Base-by-base conservation (phyloP, 352 stramenopile species). In the Sclerospora graminicola region DNA sequence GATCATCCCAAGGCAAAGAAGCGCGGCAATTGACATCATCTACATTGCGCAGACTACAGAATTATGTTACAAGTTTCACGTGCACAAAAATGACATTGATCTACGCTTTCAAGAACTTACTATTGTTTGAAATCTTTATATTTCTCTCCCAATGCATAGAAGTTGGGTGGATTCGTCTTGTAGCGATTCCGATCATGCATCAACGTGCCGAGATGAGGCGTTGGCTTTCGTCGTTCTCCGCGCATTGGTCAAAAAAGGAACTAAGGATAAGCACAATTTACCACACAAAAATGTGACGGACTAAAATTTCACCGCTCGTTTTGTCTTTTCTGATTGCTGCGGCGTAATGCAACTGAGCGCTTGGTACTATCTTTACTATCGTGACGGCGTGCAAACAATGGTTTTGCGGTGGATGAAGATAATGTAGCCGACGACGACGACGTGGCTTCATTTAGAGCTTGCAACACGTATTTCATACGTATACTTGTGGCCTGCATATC, bases 171-270 rank as follows among this genome's bases (percentile, higher is more conserved):
- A 2, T 63, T 69, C 35, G 57, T 30, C 45, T 69, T 74, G 60
- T 93, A 93, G 30, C 71, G 74, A 48, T 93, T 92, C 19, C 81
- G 69, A 39, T 58, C 56, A 59, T 92, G 81, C 42, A 78, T 57
- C 15, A 62, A 59, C 14, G 73, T 69, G 49, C 74, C 69, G 9
- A 86, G 56, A 51, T 79, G 60, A 41, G 71, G 74, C 38, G 80
- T 89, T 23, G 68, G 58, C 5, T 63, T 57, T 5, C 77, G 66
- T 31, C 61, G 58, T 45, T 81, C 63, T 11, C 61, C 66, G 2
- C 75, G 64, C 69, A 72, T 72, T 23, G 21, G 2, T n/a, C n/a
- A n/a, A n/a, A n/a, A n/a, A n/a, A n/a, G n/a, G n/a, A n/a, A n/a
- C n/a, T n/a, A n/a, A n/a, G n/a, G n/a, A n/a, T n/a, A n/a, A n/a